Evolutionary conservation across 2,329 filamentous ascomycete species (phyloP).

Genomic region (Penicillium brevicompactum): DNA sequence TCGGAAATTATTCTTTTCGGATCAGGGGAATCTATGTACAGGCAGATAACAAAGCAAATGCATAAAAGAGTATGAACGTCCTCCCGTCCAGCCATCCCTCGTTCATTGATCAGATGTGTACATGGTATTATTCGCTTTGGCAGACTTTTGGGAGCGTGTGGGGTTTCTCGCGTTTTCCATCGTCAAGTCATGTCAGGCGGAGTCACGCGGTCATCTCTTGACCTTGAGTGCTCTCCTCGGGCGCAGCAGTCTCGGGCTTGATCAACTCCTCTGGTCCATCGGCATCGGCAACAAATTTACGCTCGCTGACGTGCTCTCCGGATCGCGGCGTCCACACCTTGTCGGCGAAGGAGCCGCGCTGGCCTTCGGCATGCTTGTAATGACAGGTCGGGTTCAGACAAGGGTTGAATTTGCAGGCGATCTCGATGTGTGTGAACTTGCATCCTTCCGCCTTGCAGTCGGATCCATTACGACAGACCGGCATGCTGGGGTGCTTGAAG

Average conservation of each 20-base stretch:
- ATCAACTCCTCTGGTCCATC: conserved; percentile 69
- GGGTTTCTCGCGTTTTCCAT: not conserved
- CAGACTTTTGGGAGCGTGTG: not conserved
- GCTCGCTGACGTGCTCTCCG: conserved; percentile 77
- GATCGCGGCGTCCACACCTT: conserved; percentile 79
- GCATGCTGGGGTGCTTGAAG: conserved; percentile 86
- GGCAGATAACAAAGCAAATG: conserved; percentile 24
- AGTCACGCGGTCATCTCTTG: conserved; percentile 38
- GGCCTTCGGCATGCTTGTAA: conserved; percentile 89
- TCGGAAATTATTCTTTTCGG: conserved; percentile 17
- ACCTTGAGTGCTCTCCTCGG: conserved; percentile 30
- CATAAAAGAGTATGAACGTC: conserved; percentile 29
- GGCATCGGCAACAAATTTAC: conserved; percentile 77
- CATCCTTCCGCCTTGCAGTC: conserved; percentile 81
- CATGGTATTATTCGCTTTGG: conserved; percentile 18
- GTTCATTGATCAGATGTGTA: conserved; percentile 29
- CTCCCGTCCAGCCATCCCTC: conserved; percentile 25
- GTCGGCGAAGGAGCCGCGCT: conserved; percentile 80
- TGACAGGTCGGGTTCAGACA: conserved; percentile 86
- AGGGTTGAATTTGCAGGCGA: conserved; percentile 85
- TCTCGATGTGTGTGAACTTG: conserved; percentile 85
- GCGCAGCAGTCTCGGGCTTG: conserved; percentile 53
- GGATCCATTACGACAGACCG: conserved; percentile 85
- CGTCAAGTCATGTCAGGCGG: conserved; percentile 21
- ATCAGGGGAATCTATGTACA: conserved; percentile 30